These are phyloP conservation scores for Lactifluus subvellereus DNA, from an alignment of 768 basidiomycete species.

Conservation along the genomic window DNA sequence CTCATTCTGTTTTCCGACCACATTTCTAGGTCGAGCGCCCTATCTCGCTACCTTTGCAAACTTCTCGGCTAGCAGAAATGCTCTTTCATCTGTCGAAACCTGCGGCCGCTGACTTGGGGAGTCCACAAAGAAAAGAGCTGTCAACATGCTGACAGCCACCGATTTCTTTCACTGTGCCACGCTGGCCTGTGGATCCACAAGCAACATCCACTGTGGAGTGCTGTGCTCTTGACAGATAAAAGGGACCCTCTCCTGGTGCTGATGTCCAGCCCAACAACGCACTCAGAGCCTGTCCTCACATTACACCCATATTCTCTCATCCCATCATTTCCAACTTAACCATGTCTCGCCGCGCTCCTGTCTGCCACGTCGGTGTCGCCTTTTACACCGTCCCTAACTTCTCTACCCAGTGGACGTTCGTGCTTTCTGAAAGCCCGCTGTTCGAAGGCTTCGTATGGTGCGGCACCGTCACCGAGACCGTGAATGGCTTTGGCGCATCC, in stretches of 20 bases:
- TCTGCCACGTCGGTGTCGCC: background rate
- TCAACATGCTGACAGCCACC: background rate
- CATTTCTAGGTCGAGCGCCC: background rate
- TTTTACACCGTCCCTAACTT: background rate
- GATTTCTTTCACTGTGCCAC: background rate
- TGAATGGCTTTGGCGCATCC: background rate
- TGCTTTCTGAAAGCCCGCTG: background rate
- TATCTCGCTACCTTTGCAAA: background rate
- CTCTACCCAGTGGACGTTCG: background rate
- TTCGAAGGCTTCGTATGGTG: background rate
- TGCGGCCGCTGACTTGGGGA: background rate
- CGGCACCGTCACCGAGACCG: background rate
- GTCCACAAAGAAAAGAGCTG: background rate
- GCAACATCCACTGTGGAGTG: background rate
- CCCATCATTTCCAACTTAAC: background rate
- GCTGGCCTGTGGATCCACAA: background rate
- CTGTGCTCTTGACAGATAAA: background rate
- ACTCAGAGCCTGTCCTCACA: background rate
- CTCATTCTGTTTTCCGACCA: background rate
- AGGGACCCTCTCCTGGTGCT: background rate
- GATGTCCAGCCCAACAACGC: background rate
- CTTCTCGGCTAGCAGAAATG: background rate
- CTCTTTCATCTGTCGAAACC: background rate
- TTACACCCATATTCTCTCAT: background rate
- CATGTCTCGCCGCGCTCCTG: background rate